phyloP scores from a whole-genome alignment of 2,329 filamentous ascomycete genomes.

The Epichloe brachyelytri region DNA sequence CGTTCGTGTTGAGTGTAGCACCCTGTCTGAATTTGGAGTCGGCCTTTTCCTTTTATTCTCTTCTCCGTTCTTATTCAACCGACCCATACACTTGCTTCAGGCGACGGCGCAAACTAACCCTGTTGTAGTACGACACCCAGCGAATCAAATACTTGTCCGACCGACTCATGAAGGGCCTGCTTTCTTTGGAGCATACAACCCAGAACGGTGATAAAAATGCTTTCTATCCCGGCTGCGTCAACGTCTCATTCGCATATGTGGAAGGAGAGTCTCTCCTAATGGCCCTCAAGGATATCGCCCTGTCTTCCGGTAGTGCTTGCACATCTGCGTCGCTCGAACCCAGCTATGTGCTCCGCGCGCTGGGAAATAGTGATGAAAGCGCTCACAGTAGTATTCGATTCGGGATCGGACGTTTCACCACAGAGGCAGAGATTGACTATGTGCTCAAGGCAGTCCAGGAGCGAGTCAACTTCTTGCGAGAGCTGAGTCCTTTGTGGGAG shows the following conservation, averaged over 20 bases:
- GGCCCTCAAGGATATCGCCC: conserved; percentile 94
- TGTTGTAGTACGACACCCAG: conserved; percentile 74
- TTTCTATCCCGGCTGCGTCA: conserved; percentile 94
- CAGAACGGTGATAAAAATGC: conserved; percentile 74
- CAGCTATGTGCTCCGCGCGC: conserved; percentile 84
- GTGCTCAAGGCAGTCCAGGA: conserved; percentile 88
- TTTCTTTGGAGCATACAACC: conserved; percentile 81
- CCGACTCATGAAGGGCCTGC: conserved; percentile 66
- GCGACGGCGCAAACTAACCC: conserved; percentile 11
- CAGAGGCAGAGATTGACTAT: conserved; percentile 90
- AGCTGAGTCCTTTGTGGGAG: conserved; percentile 94
- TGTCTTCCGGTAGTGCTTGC: conserved; percentile 93
- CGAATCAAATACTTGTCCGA: conserved; percentile 75
- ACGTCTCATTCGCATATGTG: conserved; percentile 96
- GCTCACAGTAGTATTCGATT: conserved; percentile 97
- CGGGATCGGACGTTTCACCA: conserved; percentile 93
- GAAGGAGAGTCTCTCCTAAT: conserved; percentile 96
- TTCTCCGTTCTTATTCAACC: too few relatives aligned
- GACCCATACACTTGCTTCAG: background rate
- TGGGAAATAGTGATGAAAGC: conserved; percentile 94
- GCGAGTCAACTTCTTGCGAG: conserved; percentile 81
- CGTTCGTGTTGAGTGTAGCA: conserved; percentile 51
- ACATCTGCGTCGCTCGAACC: conserved; percentile 94
- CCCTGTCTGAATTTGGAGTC: conserved; percentile 41
- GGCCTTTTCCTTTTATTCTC: background rate